Evolutionary conservation across 345 rosid species (phyloP).

Genomic region (Melaleuca quinquenervia): DNA sequence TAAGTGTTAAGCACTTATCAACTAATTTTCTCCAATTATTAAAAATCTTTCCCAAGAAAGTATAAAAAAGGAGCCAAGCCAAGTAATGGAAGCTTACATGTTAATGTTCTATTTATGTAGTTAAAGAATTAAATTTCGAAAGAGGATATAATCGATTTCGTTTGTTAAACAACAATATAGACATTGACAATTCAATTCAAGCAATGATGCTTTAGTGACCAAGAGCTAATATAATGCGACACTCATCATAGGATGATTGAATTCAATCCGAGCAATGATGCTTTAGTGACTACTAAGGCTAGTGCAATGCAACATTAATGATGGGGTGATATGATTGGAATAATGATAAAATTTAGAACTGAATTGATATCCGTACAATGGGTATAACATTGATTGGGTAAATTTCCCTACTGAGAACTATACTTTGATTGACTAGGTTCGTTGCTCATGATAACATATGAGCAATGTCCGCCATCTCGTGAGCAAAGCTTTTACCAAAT

Average conservation of each 20-base stretch:
- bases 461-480: not conserved
- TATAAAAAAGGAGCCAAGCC: too few species aligned
- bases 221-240: not conserved
- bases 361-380: too few species aligned
- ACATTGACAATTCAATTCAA: not conserved
- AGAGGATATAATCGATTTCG: not conserved
- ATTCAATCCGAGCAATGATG: not conserved
- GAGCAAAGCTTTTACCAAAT: not conserved
- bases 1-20: too few species aligned
- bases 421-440: too few species aligned
- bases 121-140: not conserved
- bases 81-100: not conserved
- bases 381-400: too few species aligned
- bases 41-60: too few species aligned
- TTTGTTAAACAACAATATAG: not conserved
- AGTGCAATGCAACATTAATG: not conserved
- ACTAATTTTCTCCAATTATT: too few species aligned
- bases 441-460: not conserved
- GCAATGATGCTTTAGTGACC: not conserved
- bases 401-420: too few species aligned
- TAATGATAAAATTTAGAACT: not conserved
- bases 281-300: not conserved
- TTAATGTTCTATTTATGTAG: not conserved
- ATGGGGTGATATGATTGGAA: not conserved
- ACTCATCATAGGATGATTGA: not conserved